phyloP scores from a whole-genome alignment of 768 basidiomycete genomes.

The Austroboletus festivus region DNA sequence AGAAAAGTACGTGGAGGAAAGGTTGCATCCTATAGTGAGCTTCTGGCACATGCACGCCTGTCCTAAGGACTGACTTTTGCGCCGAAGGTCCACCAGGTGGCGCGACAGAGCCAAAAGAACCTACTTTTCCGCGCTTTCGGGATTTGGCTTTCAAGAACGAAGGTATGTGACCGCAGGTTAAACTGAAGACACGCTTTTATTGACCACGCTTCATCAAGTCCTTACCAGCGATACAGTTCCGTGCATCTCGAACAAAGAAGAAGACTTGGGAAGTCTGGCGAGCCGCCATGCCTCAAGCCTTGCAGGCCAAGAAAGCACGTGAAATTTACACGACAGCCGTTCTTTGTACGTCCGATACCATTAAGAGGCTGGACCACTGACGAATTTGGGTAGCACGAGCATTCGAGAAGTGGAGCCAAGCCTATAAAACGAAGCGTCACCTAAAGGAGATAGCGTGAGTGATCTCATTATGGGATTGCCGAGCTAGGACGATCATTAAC shows the following conservation, averaged over 20 bases:
- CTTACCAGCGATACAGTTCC: constrained; percentile 75
- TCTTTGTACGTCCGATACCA: constrained; percentile 48
- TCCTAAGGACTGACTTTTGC: constrained; percentile 2
- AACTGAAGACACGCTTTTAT: background rate
- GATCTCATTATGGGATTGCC: constrained; percentile 8
- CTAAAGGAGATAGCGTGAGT: constrained; percentile 84
- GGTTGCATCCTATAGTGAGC: constrained; percentile 62
- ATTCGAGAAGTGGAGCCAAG: constrained; percentile 66
- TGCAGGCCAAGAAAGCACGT: constrained; percentile 63
- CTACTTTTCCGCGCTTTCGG: constrained; percentile 64
- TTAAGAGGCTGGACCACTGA: constrained; percentile 7
- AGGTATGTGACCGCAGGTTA: constrained; percentile 39
- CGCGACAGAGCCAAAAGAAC: constrained; percentile 56
- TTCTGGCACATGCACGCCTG: background rate
- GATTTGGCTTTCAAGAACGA: constrained; percentile 73
- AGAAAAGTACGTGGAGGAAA: constrained; percentile 63
- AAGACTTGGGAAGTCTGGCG: constrained; percentile 68
- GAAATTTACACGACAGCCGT: constrained; percentile 53
- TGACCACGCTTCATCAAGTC: constrained; percentile 43
- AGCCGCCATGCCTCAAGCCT: constrained; percentile 64
- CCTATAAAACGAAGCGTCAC: constrained; percentile 65
- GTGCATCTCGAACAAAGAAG: constrained; percentile 56
- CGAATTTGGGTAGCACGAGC: constrained; percentile 39
- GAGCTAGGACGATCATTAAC: constrained; percentile 26
- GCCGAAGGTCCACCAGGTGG: constrained; percentile 42